phyloP scores from a whole-genome alignment of 2,329 filamentous ascomycete species.

The Xylariaceae sp. region DNA sequence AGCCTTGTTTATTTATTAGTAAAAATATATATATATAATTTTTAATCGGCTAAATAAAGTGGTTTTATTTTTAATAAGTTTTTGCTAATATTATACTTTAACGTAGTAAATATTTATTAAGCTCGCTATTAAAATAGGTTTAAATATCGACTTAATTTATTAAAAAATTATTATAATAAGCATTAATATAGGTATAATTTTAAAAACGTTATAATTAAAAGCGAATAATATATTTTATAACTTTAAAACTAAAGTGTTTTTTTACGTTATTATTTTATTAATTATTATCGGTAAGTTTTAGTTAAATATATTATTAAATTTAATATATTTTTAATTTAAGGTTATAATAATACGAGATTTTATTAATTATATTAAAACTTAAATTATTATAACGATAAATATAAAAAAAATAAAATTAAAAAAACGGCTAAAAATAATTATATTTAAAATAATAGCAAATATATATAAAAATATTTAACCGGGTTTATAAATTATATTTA shows the following conservation, averaged over 20 bases:
- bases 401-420: not conserved
- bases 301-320: not conserved
- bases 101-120: not conserved
- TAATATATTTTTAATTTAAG: not conserved
- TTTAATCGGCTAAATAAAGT: not conserved
- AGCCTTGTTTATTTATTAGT: not conserved
- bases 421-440: not conserved
- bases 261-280: not conserved
- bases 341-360: not conserved
- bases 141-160: not conserved
- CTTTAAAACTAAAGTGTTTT: not conserved
- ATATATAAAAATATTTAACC: not conserved
- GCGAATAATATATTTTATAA: not conserved
- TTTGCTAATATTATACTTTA: not conserved
- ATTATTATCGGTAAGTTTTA: not conserved
- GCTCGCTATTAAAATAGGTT: not conserved
- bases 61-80: not conserved
- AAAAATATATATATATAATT: not conserved
- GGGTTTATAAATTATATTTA: not conserved
- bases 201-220: conserved; percentile 1
- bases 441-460: not conserved
- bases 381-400: not conserved
- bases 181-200: not conserved
- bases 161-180: not conserved
- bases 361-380: not conserved